Evolutionary conservation across 129 eudicot species (phyloP), one percentile per base, ranked within the genome.

Genomic region (Scalesia atractyloides): DNA sequence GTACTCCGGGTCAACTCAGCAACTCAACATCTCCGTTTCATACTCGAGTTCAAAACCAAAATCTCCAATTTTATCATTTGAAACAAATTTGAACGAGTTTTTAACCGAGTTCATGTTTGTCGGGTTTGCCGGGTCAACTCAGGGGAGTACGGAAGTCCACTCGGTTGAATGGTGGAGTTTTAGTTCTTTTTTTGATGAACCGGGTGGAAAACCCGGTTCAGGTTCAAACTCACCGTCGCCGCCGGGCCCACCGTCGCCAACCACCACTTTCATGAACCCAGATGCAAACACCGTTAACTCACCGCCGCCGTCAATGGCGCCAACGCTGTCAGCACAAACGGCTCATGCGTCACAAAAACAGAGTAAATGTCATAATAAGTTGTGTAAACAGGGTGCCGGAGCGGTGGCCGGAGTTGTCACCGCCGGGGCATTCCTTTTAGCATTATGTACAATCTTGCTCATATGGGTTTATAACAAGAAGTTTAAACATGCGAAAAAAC

Each of bases 391-490:
- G 12, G 84, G 84, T 15, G 79, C 95, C 5, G 92, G 92, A 6
- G 97, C 91, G 5, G 88, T 91, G 10, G 97, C 87, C 9, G 97
- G 97, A 15, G 97, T 88, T 13, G 92, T 82, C 7, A 86, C 96
- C 0, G 96, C 97, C 3, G 64, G 97, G 13, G 96, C 96, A 5
- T 91, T 91, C n/a, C 80, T 86, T 37, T 68, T 91, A 18, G 93
- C 88, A 2, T 73, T 91, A 26, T 88, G 84, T 64, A 80, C 87
- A 8, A 22, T 87, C 53, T 76, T 83, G 72, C 54, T 88, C 0
- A 67, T 86, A 17, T 91, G 90, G 92, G 83, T 79, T 9, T 91
- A 86, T 64, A 71, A 90, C 11, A 92, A 87, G 66, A 92, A 84
- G 71, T 80, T 85, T 30, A 88, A 83, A 59, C 36, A 47, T 14